Evolutionary conservation across 305 asterid species (phyloP), one percentile per base, ranked within the genome.

Genomic region (Fraxinus dipetala): DNA sequence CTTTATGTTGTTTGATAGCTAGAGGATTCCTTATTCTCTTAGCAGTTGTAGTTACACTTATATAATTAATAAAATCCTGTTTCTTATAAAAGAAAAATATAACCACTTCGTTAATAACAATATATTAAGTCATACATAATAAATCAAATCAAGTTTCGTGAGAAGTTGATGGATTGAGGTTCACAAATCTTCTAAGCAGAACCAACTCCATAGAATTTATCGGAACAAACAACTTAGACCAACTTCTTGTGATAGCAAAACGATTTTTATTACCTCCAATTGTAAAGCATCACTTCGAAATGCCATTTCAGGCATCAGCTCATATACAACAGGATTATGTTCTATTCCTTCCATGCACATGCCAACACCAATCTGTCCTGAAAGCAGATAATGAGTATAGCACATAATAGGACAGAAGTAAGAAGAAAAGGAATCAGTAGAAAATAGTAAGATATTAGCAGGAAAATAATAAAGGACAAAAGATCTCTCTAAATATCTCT

Each of bases 311-410:
- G 98, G 87, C 99, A 96, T 96, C 82, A 93, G 93, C 90, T 96
- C 99, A 75, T 89, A 96, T 18, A 93, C 98, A 48, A 96, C 97
- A 13, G 99, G 99, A 85, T 96, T 96, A 0, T 96, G 98, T 86
- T 96, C 99, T 74, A 92, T 94, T 85, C 99, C 99, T 92, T 96
- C 98, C 99, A 96, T 96, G 93, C 99, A 94, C 98, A 93, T 92
- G 75, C 98, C 98, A 43, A 94, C 99, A 79, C 99, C 99, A 80
- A 96, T 82, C 99, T 96, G 90, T 85, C 82, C 83, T 78, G 85
- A 72, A 86, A 88, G 83, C 54, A 82, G 78, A 88, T 22, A 78
- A 48, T 88, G 74, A 87, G 86, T 79, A 83, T 56, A 73, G 77
- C 63, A 70, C 40, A 63, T 75, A 75, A 34, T 6, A 28, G 28